phyloP scores from a whole-genome alignment of 257 asterid species.

The Gentiana dahurica region DNA sequence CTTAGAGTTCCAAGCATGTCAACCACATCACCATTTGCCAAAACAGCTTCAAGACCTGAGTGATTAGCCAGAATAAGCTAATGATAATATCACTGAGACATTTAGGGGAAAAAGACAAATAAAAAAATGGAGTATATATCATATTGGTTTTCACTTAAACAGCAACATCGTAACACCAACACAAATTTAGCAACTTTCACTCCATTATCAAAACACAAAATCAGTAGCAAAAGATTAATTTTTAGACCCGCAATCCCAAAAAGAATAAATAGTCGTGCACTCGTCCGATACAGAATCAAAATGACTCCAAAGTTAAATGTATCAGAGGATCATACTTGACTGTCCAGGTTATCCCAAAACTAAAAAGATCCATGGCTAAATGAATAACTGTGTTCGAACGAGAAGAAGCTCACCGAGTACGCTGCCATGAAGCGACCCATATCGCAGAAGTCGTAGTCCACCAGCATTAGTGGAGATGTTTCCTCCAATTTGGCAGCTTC shows the following conservation, averaged over 20 bases:
- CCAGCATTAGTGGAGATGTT: conserved; percentile 97
- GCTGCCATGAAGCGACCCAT: conserved; percentile 92
- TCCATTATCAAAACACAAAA: too few species aligned
- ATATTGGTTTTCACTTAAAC: too few species aligned
- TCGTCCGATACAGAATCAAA: too few species aligned
- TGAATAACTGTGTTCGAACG: neutral
- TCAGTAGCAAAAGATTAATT: too few species aligned
- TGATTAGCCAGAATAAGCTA: conserved; percentile 7
- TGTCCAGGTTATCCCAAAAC: too few species aligned
- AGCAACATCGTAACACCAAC: too few species aligned
- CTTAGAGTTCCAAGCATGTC: conserved; percentile 94
- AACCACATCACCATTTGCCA: conserved; percentile 91
- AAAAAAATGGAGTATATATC: neutral
- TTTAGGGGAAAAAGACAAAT: neutral
- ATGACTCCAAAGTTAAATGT: too few species aligned
- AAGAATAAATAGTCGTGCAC: too few species aligned
- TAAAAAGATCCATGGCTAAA: too few species aligned
- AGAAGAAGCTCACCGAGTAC: conserved; percentile 63
- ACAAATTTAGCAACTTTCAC: too few species aligned
- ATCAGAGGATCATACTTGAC: too few species aligned
- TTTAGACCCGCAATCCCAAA: too few species aligned
- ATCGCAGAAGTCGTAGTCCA: conserved; percentile 92
- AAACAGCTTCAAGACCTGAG: conserved; percentile 94
- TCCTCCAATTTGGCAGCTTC: conserved; percentile 99
- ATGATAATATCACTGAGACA: neutral